Evolutionary conservation across 176 grass and related monocot genomes (phyloP), one percentile per base, ranked within the genome.

Genomic region (Melocanna baccifera): DNA sequence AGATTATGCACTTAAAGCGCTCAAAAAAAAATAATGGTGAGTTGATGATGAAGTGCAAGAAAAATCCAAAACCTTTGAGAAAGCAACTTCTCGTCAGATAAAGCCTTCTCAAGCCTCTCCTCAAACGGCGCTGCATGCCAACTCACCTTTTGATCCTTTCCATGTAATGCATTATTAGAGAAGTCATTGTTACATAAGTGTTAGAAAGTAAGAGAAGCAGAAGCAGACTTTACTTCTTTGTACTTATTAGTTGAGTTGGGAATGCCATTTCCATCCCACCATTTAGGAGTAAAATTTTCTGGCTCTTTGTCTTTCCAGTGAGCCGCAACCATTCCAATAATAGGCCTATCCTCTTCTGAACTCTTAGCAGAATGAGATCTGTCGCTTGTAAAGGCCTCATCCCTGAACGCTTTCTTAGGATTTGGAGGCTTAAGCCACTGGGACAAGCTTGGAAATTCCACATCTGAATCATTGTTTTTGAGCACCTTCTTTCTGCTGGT

Each of bases 181-280:
- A 75, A 71, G 20, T 48, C 77, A 74, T 36, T 22, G 75, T 57
- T 77, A 47, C 20, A 20, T 29, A 47, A 76, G 14, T 50, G 55
- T 73, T n/a, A 79, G 30, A 81, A 28, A 78, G 16, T 46, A 83
- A 76, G 29, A 90, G 57, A 84, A 68, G 63, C 12, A 46, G 73
- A 78, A 56, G 70, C 13, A 74, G 37, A 83, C 28, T 81, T 80
- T 89, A 98, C 96, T 86, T 99, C 96, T 94, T 94, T 99, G 61
- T 99, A 99, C 67, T 96, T 99, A 71, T 96, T 99, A 40, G 96
- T 99, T 26, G 93, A 99, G 71, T 99, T 99, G 69, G 96, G 96
- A 81, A 99, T 99, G 76, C 96, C 96, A 76, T 96, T 96, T 81
- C 96, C 90, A 81, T 99, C 96, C 90, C 91, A 92, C 77, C 75